These are phyloP conservation scores for Paramecium sonneborni DNA, from an alignment of 73 alveolate genomes.

Conservation along the genomic window DNA sequence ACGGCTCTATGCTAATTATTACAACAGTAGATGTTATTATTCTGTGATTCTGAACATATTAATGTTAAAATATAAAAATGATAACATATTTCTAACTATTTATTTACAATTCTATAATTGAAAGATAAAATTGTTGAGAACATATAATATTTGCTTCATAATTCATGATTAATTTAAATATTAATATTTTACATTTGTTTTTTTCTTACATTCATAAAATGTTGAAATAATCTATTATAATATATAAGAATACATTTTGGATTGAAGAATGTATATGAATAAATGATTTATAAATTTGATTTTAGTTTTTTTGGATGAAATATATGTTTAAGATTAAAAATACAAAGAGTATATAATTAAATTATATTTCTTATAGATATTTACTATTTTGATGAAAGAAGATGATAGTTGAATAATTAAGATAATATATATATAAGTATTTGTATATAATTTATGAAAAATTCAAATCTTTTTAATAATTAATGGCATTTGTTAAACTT, in stretches of 20 bases:
- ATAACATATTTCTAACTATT: too few species aligned
- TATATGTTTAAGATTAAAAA: too few species aligned
- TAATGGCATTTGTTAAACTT: slow-evolving; percentile 98
- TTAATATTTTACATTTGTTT: background rate
- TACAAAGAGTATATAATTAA: too few species aligned
- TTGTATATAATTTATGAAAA: slow-evolving; percentile 1
- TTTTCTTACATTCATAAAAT: too few species aligned
- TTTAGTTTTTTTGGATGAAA: background rate
- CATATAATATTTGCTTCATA: too few species aligned
- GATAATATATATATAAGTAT: background rate
- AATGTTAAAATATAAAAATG: background rate
- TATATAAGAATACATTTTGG: background rate
- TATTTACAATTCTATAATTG: too few species aligned
- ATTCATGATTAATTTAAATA: background rate
- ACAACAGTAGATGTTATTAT: background rate
- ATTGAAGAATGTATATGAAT: background rate
- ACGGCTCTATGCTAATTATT: background rate
- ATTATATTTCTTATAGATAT: too few species aligned
- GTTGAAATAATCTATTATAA: background rate
- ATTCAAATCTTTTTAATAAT: slow-evolving; percentile 30
- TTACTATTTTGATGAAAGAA: background rate
- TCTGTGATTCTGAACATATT: background rate
- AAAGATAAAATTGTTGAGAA: too few species aligned
- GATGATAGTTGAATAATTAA: background rate
- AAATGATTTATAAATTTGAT: background rate